These are phyloP conservation scores for Mycena galopus DNA, from an alignment of 768 basidiomycete genomes.

Conservation along the genomic window DNA sequence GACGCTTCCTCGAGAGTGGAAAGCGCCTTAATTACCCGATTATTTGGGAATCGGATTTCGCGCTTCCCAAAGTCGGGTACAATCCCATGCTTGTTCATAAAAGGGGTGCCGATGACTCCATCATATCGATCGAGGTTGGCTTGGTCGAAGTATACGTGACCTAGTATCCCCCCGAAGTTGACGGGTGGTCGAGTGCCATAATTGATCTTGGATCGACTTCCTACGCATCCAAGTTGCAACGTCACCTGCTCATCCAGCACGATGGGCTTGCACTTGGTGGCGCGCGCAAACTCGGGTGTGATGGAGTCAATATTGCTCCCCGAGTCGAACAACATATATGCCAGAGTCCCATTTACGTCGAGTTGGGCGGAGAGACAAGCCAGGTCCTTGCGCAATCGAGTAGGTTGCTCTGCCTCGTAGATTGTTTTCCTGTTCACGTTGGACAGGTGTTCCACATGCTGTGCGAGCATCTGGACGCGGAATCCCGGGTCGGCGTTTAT, in stretches of 20 bases:
- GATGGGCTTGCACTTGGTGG: too few relatives aligned
- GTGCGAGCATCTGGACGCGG: too few relatives aligned
- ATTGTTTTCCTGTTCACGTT: too few relatives aligned
- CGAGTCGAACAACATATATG: constrained; percentile 28
- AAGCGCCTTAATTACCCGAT: neutral
- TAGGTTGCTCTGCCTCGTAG: too few relatives aligned
- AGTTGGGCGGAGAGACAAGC: too few relatives aligned
- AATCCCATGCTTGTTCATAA: neutral
- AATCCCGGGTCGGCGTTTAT: too few relatives aligned
- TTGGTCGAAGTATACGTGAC: neutral
- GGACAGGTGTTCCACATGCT: too few relatives aligned
- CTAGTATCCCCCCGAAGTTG: neutral
- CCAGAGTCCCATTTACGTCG: neutral
- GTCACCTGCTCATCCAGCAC: too few relatives aligned
- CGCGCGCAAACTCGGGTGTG: neutral
- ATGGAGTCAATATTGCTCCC: neutral
- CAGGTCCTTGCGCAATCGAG: neutral
- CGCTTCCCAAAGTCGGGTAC: neutral
- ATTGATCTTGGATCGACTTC: neutral
- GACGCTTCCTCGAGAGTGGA: neutral
- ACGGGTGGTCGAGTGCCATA: neutral
- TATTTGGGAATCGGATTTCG: neutral
- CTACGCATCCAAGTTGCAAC: neutral
- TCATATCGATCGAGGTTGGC: neutral
- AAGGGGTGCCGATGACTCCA: neutral